phyloP scores from a whole-genome alignment of 176 grass and related monocot species.

The Thalia dealbata region DNA sequence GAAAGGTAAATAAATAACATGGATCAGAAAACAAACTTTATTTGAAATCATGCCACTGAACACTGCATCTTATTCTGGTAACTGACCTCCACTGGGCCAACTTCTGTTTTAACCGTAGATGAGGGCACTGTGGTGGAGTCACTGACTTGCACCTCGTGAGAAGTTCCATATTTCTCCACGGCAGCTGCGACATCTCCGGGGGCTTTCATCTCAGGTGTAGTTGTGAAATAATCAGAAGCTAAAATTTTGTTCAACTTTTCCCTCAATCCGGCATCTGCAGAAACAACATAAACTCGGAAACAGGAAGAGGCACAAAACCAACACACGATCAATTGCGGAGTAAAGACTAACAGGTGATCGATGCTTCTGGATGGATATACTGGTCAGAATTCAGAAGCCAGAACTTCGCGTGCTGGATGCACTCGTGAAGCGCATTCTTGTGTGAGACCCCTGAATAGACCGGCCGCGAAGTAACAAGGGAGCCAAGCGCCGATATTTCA shows the following conservation, averaged over 20 bases:
- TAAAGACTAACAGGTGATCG: conserved; percentile 53
- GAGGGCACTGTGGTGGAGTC: not conserved
- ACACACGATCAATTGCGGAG: conserved; percentile 3
- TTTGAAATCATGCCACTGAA: not conserved
- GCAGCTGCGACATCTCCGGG: conserved; percentile 50
- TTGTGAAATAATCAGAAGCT: conserved; percentile 66
- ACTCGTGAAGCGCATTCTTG: conserved; percentile 58
- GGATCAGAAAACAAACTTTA: not conserved
- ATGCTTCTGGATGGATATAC: conserved; percentile 41
- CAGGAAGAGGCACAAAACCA: not conserved
- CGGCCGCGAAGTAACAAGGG: conserved; percentile 56
- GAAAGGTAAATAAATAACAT: not conserved
- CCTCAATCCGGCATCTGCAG: conserved; percentile 66
- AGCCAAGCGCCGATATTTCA: conserved; percentile 40
- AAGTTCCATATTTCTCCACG: conserved; percentile 38
- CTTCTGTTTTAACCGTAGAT: not conserved
- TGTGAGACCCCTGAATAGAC: conserved; percentile 55
- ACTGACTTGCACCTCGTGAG: conserved; percentile 2
- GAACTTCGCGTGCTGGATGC: conserved; percentile 46
- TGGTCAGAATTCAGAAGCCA: conserved; percentile 55
- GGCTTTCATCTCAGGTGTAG: conserved; percentile 55
- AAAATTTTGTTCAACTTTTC: conserved; percentile 82
- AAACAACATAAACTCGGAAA: not conserved
- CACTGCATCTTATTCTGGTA: not conserved
- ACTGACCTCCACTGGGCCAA: not conserved